A percentile compares a stretch with the other conserved stretches of the same genome.
Evolutionary conservation across 2,329 filamentous ascomycete genomes (phyloP).

Genomic region (Alternaria atra): DNA sequence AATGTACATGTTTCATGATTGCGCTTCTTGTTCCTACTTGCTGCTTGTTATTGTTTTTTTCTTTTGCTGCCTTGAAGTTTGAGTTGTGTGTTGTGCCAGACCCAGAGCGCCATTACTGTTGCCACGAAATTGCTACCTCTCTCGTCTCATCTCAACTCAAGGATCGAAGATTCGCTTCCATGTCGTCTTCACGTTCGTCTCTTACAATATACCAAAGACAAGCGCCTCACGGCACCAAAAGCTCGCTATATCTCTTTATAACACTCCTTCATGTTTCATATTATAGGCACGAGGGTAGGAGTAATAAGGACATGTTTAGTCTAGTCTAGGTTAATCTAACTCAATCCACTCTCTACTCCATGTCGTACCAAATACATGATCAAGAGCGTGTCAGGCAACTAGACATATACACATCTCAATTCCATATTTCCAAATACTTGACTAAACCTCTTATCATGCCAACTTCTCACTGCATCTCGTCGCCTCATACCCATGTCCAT

Average conservation of each 20-base stretch:
- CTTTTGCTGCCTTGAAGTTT: neutral
- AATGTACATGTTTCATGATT: constrained; percentile 22
- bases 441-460: neutral
- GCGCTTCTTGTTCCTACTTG: neutral
- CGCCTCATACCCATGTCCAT: neutral
- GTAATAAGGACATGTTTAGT: neutral
- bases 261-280: neutral
- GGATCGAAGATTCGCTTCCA: too few species aligned
- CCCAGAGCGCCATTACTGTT: neutral
- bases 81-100: neutral
- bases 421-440: neutral
- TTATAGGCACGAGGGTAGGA: neutral
- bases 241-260: neutral
- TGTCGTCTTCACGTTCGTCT: neutral
- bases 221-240: constrained; percentile 16
- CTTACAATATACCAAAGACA: constrained; percentile 16
- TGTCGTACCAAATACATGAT: neutral
- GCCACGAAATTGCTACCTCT: neutral
- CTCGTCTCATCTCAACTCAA: neutral
- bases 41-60: neutral
- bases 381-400: neutral
- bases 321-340: neutral
- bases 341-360: neutral
- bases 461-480: neutral
- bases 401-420: neutral